Evolutionary conservation across 768 basidiomycete genomes (phyloP).

Genomic region (Podaxis sp.): DNA sequence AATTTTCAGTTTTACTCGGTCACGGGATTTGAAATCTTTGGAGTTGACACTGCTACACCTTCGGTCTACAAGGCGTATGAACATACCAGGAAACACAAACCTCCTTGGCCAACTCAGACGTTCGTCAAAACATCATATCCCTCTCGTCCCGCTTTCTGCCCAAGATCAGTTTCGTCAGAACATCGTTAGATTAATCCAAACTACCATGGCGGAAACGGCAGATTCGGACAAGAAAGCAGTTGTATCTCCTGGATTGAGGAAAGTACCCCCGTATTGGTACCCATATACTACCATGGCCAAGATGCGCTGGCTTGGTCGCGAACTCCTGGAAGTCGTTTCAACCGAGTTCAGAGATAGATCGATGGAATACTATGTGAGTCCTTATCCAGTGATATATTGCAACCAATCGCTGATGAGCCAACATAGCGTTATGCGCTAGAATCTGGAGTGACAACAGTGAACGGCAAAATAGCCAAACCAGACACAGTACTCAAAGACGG

Average conservation of each 20-base stretch:
- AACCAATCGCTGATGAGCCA: neutral
- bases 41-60: neutral
- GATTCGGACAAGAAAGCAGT: slow-evolving; percentile 20
- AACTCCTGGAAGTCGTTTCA: slow-evolving; percentile 86
- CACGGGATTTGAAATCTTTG: slow-evolving; percentile 2
- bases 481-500: slow-evolving; percentile 79
- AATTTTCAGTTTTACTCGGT: neutral
- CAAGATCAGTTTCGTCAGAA: slow-evolving; percentile 55
- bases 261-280: slow-evolving; percentile 87
- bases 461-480: slow-evolving; percentile 80
- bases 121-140: slow-evolving; percentile 32
- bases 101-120: slow-evolving; percentile 23
- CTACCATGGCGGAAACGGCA: slow-evolving; percentile 22
- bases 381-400: neutral
- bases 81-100: neutral
- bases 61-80: neutral
- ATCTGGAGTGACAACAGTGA: slow-evolving; percentile 92
- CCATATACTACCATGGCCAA: slow-evolving; percentile 94
- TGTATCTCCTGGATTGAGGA: slow-evolving; percentile 54
- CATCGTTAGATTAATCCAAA: slow-evolving; percentile 46
- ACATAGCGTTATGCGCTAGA: slow-evolving; percentile 60
- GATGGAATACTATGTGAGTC: slow-evolving; percentile 91
- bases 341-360: slow-evolving; percentile 93
- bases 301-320: slow-evolving; percentile 81
- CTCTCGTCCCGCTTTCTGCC: slow-evolving; percentile 44